Evolutionary conservation across 208 protist genomes (phyloP).

Genomic region (Leishmania tropica): DNA sequence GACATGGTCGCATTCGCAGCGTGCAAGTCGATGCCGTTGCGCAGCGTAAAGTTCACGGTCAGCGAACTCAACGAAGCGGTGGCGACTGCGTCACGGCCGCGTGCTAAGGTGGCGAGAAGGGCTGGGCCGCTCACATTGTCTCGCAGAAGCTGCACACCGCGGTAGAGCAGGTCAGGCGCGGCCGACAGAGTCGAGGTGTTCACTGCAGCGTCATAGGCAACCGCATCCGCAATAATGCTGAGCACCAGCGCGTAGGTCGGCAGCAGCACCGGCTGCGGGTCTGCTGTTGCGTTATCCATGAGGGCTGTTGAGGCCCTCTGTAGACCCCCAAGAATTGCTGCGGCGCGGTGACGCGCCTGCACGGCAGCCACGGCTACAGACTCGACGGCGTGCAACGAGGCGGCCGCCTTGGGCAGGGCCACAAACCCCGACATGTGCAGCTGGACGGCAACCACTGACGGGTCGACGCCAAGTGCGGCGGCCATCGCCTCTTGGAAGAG

Average conservation of each 20-base stretch:
- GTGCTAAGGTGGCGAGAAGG: conserved; percentile 28
- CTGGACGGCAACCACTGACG: conserved; percentile 33
- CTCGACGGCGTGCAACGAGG: not conserved
- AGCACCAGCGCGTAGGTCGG: conserved; percentile 52
- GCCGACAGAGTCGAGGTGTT: conserved; percentile 25
- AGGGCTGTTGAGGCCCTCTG: not conserved
- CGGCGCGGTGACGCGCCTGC: conserved; percentile 7
- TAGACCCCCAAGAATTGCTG: not conserved
- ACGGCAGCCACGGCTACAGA: conserved; percentile 10
- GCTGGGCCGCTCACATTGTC: conserved; percentile 28
- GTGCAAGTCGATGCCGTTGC: conserved; percentile 56
- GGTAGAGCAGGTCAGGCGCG: conserved; percentile 53
- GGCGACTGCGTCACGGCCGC: not conserved
- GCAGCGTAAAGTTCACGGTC: conserved; percentile 59
- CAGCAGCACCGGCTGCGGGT: conserved; percentile 1
- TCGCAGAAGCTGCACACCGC: conserved; percentile 35
- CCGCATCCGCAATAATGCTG: conserved; percentile 34
- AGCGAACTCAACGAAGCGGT: conserved; percentile 28
- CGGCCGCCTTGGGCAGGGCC: conserved; percentile 4
- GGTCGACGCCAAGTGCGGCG: conserved; percentile 29
- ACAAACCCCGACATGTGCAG: conserved; percentile 25
- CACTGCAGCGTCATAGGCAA: conserved; percentile 20
- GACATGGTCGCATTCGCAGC: conserved; percentile 16
- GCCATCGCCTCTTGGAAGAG: conserved; percentile 38
- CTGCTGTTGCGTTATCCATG: not conserved